Base-by-base conservation (phyloP, 2,329 filamentous ascomycete genomes). In the Verruconis gallopava region DNA sequence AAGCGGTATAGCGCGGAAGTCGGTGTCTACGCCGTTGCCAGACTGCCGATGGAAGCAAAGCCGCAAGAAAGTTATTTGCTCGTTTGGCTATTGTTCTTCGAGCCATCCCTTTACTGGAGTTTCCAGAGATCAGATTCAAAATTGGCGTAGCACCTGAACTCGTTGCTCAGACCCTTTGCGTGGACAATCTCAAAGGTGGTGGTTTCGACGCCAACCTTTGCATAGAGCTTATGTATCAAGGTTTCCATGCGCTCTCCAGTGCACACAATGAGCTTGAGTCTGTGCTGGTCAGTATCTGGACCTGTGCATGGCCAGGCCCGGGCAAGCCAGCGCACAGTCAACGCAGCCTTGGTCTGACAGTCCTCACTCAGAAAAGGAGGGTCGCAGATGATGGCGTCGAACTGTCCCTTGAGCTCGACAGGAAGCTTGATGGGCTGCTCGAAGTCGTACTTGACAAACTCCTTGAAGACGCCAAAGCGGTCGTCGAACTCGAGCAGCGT, bases 341-440 rank as follows among this genome's bases (percentile, higher is more conserved):
- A 60, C 5, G 83, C 82, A 47, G 75, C 80, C 66, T 85, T 86
- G 0, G 81, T 85, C 57, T 89, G 81, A 55, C 83, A 89, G 53
- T 89, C 81, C 47, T 81, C 73, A 56, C 75, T 85, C 25, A 89
- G 65, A 56, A 89, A 89, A 0, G 84, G 84, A 5, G 84, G 84
- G 54, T 91, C 84, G 50, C 73, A 74, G 42, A 88, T 79, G 46
- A 89, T 71, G 42, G 76, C 71, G 58, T 85, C 79, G 37, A 80
- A 73, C 15, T 61, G 65, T 15, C 72, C 74, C 53, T 80, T 83
- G 25, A 86, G 58, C 63, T 45, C 57, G 72, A 72, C 51, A 28
- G 79, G 77, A 13, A 86, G 63, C 50, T 77, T 75, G 21, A 81
- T 63, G 0, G 84, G 81, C 40, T 76, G 62, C 46, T 75, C 66